Evolutionary conservation across 305 asterid species (phyloP), one percentile per base, ranked within the genome.

Genomic region (Andrographis paniculata): DNA sequence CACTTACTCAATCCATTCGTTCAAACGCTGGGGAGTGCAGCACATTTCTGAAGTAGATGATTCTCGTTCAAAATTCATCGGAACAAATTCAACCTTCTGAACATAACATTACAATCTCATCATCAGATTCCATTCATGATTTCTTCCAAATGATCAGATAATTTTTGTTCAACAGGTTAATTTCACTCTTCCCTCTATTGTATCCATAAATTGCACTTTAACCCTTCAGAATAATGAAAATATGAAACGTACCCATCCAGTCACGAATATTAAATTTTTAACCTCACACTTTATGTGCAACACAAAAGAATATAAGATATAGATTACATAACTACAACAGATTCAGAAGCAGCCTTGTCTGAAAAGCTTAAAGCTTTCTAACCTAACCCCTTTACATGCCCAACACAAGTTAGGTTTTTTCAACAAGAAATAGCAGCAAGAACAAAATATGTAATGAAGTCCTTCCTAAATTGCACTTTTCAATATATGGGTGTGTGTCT

Each of bases 1-100:
- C 16, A 30, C 47, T 57, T 68, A 78, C 87, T 67, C 73, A 28
- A 59, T 74, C 87, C 87, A 78, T 46, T 68, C 23, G 58, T 52
- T 55, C 47, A 45, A 45, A 42, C 55, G 35, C 24, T 74, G 69
- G 44, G 63, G 52, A 3, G 55, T 38, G 13, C 5, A 21, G 37
- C 39, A 28, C 45, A 28, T 33, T 20, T 56, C 38, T 15, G 74
- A 49, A 42, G 57, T 30, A 11, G 76, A 42, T 24, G 71, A 6
- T 31, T 50, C 55, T 45, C 47, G 22, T 28, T 28, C 33, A 9
- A 28, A 6, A 17, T 51, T 74, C 57, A 50, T 63, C 21, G 61
- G 17, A 28, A 30, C 14, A 28, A 38, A 38, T n/a, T 6, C 14
- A 38, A 38, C 16, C 14, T 13, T 33, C 38, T 7, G 14, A 33